A percentile compares a stretch with the other conserved stretches of the same genome.
phyloP scores from a whole-genome alignment of 2,329 filamentous ascomycete genomes.

The Aspergillus hortae region DNA sequence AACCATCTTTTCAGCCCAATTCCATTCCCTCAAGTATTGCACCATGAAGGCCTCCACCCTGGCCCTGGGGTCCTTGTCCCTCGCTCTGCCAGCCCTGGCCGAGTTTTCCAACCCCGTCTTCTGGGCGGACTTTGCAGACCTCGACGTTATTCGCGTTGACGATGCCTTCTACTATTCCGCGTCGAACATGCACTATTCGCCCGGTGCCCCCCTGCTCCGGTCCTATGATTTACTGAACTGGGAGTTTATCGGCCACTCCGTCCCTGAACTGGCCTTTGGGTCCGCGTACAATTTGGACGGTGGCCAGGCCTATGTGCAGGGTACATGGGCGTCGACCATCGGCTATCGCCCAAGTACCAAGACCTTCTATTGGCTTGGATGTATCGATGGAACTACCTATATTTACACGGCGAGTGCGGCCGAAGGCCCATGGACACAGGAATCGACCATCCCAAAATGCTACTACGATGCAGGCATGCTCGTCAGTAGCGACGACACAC shows the following conservation, averaged over 20 bases:
- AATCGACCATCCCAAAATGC: constrained; percentile 42
- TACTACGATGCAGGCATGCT: constrained; percentile 58
- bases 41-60: no score
- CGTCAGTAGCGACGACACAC: constrained; percentile 52
- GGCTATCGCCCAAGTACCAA: constrained; percentile 49
- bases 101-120: constrained; percentile 49
- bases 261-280: constrained; percentile 47
- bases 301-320: constrained; percentile 48
- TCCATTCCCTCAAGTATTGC: no score
- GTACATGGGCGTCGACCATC: constrained; percentile 56
- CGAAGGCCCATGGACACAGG: constrained; percentile 44
- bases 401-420: constrained; percentile 49
- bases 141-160: constrained; percentile 51
- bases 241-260: constrained; percentile 45
- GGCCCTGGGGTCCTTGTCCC: no score
- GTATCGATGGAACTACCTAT: constrained; percentile 51
- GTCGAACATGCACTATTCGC: constrained; percentile 56
- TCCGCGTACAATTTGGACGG: constrained; percentile 47
- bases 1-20: no score
- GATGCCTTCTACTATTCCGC: constrained; percentile 54
- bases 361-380: constrained; percentile 58
- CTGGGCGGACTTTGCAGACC: constrained; percentile 54
- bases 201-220: constrained; percentile 54
- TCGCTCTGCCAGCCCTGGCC: no score
- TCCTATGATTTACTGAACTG: constrained; percentile 56